Conservation (phyloP, 192 early-diverging fungal species). For the Ambispora gerdemannii region DNA sequence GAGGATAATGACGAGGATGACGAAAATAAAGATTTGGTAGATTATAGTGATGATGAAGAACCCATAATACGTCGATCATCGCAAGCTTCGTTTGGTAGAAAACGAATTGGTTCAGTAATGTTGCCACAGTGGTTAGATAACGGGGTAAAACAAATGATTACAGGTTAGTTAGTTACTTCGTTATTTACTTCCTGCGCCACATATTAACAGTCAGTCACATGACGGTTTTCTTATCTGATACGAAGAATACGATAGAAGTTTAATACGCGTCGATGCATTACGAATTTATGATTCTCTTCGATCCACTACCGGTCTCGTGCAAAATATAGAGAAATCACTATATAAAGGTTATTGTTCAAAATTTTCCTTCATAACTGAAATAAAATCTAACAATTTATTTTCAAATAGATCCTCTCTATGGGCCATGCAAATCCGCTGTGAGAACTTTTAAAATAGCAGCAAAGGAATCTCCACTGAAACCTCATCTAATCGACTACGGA, state of each 20-base stretch:
- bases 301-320: slow-evolving; percentile 44
- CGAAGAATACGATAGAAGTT: slow-evolving; percentile 39
- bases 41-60: slow-evolving; percentile 31
- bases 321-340: slow-evolving; percentile 1
- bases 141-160: slow-evolving; percentile 31
- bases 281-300: slow-evolving; percentile 52
- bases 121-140: slow-evolving; percentile 38
- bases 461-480: slow-evolving; percentile 39
- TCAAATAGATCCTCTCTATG: slow-evolving; percentile 6
- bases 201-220: not conserved
- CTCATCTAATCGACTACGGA: slow-evolving; percentile 71
- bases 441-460: not conserved
- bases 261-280: slow-evolving; percentile 50
- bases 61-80: slow-evolving; percentile 17
- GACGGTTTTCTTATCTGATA: not conserved
- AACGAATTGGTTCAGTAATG: slow-evolving; percentile 40
- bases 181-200: not conserved
- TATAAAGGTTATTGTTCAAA: slow-evolving; percentile 35
- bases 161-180: slow-evolving; percentile 10
- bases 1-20: slow-evolving; percentile 41
- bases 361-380: too few species aligned
- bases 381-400: not conserved
- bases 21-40: slow-evolving; percentile 39
- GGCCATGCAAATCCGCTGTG: slow-evolving; percentile 1
- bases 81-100: slow-evolving; percentile 42